Evolutionary conservation across 2,329 filamentous ascomycete species (phyloP).

Genomic region (Verruconis gallopava): DNA sequence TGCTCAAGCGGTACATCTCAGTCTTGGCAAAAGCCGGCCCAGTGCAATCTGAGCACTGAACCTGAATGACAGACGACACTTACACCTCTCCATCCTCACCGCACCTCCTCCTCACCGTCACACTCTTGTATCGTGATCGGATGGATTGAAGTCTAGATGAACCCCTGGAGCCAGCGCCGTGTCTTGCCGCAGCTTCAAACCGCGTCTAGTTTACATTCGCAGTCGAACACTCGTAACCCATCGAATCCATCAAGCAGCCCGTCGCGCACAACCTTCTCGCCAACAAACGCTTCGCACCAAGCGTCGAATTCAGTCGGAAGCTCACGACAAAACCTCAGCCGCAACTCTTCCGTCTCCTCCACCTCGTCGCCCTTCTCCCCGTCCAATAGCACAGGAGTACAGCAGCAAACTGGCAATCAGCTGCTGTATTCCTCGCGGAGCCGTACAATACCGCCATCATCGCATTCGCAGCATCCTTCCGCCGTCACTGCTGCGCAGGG

Average conservation of each 20-base stretch:
- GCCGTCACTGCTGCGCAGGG: constrained; percentile 39
- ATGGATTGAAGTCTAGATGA: constrained; percentile 20
- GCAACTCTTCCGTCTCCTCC: constrained; percentile 42
- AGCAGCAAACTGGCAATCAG: constrained; percentile 39
- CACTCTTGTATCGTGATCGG: constrained; percentile 18
- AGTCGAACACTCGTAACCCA: constrained; percentile 26
- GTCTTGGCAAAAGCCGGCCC: too few species aligned
- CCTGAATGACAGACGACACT: too few species aligned
- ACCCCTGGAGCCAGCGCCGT: not conserved
- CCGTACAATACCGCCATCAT: constrained; percentile 42
- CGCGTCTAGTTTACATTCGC: constrained; percentile 13
- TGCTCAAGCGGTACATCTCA: too few species aligned
- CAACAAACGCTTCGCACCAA: constrained; percentile 22
- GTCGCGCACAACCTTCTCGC: constrained; percentile 38
- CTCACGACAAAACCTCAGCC: constrained; percentile 38
- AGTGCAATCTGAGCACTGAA: too few species aligned
- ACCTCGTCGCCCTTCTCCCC: constrained; percentile 42
- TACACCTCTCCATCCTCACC: too few species aligned
- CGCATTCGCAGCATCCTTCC: constrained; percentile 40
- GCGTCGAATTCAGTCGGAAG: constrained; percentile 13
- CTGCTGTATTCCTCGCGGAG: constrained; percentile 44
- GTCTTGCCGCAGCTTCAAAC: not conserved
- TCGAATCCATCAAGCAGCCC: constrained; percentile 25
- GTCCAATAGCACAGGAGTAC: constrained; percentile 37
- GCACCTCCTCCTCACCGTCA: not conserved